Evolutionary conservation across 352 stramenopile genomes (phyloP), one percentile per base, ranked within the genome.

Genomic region (Phytophthora tubulina): DNA sequence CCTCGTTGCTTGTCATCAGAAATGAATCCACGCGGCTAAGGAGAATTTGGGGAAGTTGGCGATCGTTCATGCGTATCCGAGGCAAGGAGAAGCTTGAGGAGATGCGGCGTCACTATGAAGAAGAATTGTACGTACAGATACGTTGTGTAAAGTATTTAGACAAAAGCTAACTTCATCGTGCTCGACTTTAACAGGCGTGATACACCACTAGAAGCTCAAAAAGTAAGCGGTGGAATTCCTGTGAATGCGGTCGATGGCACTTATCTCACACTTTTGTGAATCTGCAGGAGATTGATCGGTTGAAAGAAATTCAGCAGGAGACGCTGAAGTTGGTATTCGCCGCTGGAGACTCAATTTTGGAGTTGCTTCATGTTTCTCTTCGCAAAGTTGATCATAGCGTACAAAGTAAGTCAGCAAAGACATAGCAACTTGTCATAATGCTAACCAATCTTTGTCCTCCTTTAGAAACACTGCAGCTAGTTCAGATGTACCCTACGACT

Each of bases 401-500:
- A 3, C 74, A 84, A 33, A 88, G 84, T 92, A 76, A 36, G 54
- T 51, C 38, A 31, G 45, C 39, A 31, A 45, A 21, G 6, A 46
- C 9, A 35, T 3, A 3, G 14, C n/a, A 6, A 15, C 8, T 6
- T 17, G 9, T 51, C 10, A 4, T 54, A 13, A 32, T 59, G 50
- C 55, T 72, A 65, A 72, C 42, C 15, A 56, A n/a, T 14, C 21
- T 14, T 31, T n/a, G 6, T 10, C 35, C 52, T 38, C 11, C 4
- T 62, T 2, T 30, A 93, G 85, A 87, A 67, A 84, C 79, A 4
- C 56, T 91, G 3, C 79, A 91, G 52, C 57, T 93, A 9, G 77
- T 79, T 52, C 71, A 86, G 27, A 91, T 93, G 84, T 91, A 89
- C 50, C 84, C 84, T 0, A 70, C 46, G 0, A 93, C 85, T 2